These are phyloP conservation scores for Metarhizium anisopliae DNA, from an alignment of 2,329 filamentous ascomycete species.

Conservation along the genomic window DNA sequence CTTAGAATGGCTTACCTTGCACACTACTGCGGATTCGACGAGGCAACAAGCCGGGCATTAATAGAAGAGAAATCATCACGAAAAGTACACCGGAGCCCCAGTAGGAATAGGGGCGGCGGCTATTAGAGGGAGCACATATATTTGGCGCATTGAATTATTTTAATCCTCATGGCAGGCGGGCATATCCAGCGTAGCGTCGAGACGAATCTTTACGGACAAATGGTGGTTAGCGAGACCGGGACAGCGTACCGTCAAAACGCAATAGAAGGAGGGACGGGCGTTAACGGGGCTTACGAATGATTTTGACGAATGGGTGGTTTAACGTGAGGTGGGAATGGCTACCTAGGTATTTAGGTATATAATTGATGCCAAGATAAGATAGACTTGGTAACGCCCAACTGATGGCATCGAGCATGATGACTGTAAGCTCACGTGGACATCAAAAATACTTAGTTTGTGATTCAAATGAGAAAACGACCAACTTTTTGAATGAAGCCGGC, in stretches of 20 bases:
- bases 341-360: too few species aligned
- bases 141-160: not conserved
- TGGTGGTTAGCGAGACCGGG: not conserved
- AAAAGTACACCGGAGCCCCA: slow-evolving; percentile 17
- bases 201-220: not conserved
- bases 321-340: too few species aligned
- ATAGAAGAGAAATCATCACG: slow-evolving; percentile 31
- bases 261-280: not conserved
- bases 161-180: not conserved
- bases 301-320: too few species aligned
- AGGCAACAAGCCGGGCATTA: slow-evolving; percentile 37
- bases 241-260: not conserved
- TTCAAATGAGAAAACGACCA: too few species aligned
- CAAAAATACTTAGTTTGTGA: too few species aligned
- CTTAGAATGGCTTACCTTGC: slow-evolving; percentile 41
- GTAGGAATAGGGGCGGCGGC: slow-evolving; percentile 10
- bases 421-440: too few species aligned
- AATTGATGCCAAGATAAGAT: too few species aligned
- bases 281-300: not conserved
- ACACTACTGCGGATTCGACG: slow-evolving; percentile 44
- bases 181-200: not conserved
- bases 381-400: too few species aligned
- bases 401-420: too few species aligned
- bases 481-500: too few species aligned
- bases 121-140: not conserved